Percentiles rank a stretch among this genome's conserved stretches.
Evolutionary conservation across 257 asterid species (phyloP).

Genomic region (Solanum sitiens): DNA sequence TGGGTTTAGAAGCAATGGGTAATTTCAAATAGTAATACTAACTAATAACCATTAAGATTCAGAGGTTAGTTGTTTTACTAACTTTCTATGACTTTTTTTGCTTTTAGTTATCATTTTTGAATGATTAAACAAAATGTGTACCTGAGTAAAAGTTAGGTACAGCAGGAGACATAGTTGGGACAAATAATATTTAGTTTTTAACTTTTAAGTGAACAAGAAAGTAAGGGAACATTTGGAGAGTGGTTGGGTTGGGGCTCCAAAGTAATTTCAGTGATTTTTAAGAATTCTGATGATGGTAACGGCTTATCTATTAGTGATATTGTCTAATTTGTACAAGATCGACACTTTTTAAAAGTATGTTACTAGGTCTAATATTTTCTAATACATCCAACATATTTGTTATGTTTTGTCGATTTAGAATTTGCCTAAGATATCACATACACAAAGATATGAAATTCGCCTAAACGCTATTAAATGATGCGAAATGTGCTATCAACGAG

Average conservation of each 20-base stretch:
- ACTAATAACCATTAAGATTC: background rate
- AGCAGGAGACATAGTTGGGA: background rate
- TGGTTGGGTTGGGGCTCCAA: background rate
- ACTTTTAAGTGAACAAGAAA: background rate
- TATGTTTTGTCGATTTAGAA: background rate
- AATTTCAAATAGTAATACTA: background rate
- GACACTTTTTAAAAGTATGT: background rate
- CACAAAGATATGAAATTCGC: background rate
- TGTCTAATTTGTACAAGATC: background rate
- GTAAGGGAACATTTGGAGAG: background rate
- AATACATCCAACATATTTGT: background rate
- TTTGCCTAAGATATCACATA: background rate
- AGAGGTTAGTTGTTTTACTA: background rate
- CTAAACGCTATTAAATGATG: background rate
- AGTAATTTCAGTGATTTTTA: background rate
- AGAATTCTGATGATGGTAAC: background rate
- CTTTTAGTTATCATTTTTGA: background rate
- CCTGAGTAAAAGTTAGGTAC: background rate
- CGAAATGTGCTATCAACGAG: background rate
- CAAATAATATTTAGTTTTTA: too few species aligned
- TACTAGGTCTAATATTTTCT: background rate
- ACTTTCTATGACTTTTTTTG: background rate
- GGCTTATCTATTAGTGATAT: background rate
- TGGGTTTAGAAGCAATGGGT: background rate
- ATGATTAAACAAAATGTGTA: background rate